These are phyloP conservation scores for Diatrype stigma DNA, from an alignment of 2,329 filamentous ascomycete species.

Conservation along the genomic window DNA sequence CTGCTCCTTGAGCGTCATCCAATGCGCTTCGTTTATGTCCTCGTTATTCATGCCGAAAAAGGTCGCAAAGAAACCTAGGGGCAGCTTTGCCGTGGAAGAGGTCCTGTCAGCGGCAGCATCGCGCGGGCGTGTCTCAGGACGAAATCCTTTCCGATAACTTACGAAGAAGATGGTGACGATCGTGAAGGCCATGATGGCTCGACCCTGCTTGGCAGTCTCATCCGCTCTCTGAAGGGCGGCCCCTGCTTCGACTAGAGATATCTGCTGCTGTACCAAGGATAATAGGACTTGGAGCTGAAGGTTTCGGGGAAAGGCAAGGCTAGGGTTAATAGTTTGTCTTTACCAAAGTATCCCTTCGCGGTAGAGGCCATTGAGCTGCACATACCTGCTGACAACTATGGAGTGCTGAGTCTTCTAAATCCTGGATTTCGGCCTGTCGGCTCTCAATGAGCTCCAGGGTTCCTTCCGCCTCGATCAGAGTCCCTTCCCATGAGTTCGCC, in stretches of 20 bases:
- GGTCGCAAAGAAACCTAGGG: background rate
- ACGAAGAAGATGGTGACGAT: conserved; percentile 32
- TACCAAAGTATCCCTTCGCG: background rate
- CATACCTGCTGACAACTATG: conserved; percentile 18
- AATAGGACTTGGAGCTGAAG: conserved; percentile 25
- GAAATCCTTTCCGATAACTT: conserved; percentile 3
- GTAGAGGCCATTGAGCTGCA: background rate
- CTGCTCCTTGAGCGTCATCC: conserved; percentile 7
- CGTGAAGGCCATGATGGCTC: conserved; percentile 30
- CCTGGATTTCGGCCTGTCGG: conserved; percentile 1
- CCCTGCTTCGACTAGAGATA: conserved; percentile 29
- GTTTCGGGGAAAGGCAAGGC: too few species aligned
- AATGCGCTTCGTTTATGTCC: conserved; percentile 7
- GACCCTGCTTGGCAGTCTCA: conserved; percentile 26
- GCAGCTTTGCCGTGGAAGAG: background rate
- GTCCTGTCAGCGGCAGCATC: background rate
- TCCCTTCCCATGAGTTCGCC: background rate
- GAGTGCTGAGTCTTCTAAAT: conserved; percentile 1
- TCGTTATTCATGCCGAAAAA: background rate
- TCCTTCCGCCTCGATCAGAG: background rate
- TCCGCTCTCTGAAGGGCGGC: conserved; percentile 24
- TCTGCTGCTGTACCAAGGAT: conserved; percentile 31
- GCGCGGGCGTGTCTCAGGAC: background rate
- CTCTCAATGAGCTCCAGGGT: conserved; percentile 1
- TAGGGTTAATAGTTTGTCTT: too few species aligned